A percentile compares a stretch with the other conserved stretches of the same genome.
phyloP scores from a whole-genome alignment of 208 protist species.

The Trypanosoma caninum region DNA sequence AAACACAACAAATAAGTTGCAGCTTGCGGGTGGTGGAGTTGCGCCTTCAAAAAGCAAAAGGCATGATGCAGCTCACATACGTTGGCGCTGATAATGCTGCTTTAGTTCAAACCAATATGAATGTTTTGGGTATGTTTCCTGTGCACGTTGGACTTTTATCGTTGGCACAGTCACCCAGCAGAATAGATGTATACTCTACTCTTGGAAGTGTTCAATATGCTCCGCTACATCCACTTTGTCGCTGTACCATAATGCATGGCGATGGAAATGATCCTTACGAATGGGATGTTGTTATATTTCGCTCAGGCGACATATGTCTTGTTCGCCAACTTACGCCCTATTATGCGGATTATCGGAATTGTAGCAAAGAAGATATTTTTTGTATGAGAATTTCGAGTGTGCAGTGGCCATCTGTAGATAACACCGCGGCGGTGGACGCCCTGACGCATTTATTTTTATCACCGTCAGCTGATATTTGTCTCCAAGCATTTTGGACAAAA shows the following conservation, averaged over 20 bases:
- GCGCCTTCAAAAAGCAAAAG: background rate
- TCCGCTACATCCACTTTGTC: conserved; percentile 5
- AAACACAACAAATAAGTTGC: background rate
- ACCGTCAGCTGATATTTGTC: conserved; percentile 8
- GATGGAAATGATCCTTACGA: background rate
- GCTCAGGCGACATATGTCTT: conserved; percentile 25
- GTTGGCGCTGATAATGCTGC: background rate
- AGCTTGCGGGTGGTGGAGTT: conserved; percentile 2
- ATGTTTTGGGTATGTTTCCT: background rate
- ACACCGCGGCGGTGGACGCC: background rate
- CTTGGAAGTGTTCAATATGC: conserved; percentile 7
- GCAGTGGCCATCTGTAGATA: conserved; percentile 3
- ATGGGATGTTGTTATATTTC: conserved; percentile 14
- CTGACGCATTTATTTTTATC: conserved; percentile 17
- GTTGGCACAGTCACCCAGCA: background rate
- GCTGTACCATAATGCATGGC: background rate
- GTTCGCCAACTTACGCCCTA: background rate
- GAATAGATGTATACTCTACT: conserved; percentile 7
- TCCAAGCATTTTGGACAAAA: background rate
- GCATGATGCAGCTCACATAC: background rate
- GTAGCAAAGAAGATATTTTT: background rate
- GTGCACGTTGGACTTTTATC: background rate
- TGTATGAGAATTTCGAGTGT: conserved; percentile 10
- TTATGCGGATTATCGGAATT: background rate
- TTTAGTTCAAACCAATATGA: background rate